A percentile compares a stretch with the other conserved stretches of the same genome.
Evolutionary conservation across 1,284 basidiomycete species (phyloP).

Genomic region (Ganoderma leucocontextum): DNA sequence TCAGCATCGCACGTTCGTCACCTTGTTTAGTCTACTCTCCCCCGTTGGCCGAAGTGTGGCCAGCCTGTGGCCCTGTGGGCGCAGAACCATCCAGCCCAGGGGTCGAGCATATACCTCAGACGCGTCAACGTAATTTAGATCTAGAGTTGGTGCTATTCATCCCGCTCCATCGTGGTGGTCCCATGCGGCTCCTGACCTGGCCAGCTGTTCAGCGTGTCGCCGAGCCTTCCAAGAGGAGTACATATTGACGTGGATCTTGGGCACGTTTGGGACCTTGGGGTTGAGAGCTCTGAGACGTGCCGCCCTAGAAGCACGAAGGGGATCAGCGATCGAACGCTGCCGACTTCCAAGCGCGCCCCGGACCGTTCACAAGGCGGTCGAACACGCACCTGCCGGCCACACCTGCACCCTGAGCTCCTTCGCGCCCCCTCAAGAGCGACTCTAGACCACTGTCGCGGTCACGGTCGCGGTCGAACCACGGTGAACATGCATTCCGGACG

Average conservation of each 20-base stretch:
- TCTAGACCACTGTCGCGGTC: not conserved
- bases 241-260: too few relatives aligned
- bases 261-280: not conserved
- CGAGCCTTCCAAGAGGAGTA: not conserved
- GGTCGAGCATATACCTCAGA: not conserved
- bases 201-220: not conserved
- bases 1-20: not conserved
- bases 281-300: not conserved
- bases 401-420: not conserved
- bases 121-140: not conserved
- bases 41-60: not conserved
- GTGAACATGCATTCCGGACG: not conserved
- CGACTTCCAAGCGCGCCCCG: not conserved
- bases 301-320: slow-evolving; percentile 12
- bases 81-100: not conserved
- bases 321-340: slow-evolving; percentile 8
- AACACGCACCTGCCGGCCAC: slow-evolving; percentile 5
- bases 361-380: not conserved
- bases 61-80: not conserved
- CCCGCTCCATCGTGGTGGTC: not conserved
- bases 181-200: not conserved
- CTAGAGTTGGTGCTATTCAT: not conserved
- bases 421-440: not conserved
- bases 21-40: not conserved
- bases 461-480: not conserved